Conservation (phyloP, 768 basidiomycete genomes). For the Mycena crocata region DNA sequence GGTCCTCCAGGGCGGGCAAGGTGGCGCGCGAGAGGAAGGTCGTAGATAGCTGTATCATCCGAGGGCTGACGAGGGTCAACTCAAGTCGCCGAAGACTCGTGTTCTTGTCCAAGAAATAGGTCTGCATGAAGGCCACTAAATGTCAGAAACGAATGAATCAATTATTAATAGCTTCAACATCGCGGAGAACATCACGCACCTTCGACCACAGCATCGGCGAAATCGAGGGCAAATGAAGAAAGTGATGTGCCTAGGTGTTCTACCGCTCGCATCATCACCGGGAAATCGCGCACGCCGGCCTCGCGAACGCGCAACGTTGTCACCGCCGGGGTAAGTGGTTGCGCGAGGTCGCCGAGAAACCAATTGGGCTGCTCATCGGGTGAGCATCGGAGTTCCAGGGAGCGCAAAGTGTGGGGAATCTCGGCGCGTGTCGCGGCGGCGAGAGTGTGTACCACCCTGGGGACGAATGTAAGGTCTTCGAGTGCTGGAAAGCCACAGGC, state of each 20-base stretch:
- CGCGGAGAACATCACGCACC: not conserved
- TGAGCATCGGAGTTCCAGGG: not conserved
- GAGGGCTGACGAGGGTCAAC: slow-evolving; percentile 1
- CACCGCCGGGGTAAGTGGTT: not conserved
- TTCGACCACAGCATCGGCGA: slow-evolving; percentile 1
- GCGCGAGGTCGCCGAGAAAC: slow-evolving; percentile 1
- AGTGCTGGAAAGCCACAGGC: not conserved
- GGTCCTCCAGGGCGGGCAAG: not conserved
- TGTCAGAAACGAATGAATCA: not conserved
- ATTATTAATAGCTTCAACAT: not conserved
- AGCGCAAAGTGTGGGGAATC: not conserved
- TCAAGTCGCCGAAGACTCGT: not conserved
- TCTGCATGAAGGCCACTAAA: slow-evolving; percentile 1
- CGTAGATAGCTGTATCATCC: not conserved
- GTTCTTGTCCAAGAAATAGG: not conserved
- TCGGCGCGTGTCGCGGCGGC: not conserved
- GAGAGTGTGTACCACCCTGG: not conserved
- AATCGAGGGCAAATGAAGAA: not conserved
- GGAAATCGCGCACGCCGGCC: slow-evolving; percentile 2
- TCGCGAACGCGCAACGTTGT: not conserved
- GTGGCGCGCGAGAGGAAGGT: not conserved
- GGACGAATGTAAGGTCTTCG: not conserved
- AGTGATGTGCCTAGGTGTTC: not conserved
- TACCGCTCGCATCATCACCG: not conserved
- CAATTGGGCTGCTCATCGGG: slow-evolving; percentile 7